Percentiles rank a stretch among this genome's conserved stretches.
Evolutionary conservation across 1,139 yeast genomes (phyloP).

Genomic region (Debaryomycetaceae sp.): DNA sequence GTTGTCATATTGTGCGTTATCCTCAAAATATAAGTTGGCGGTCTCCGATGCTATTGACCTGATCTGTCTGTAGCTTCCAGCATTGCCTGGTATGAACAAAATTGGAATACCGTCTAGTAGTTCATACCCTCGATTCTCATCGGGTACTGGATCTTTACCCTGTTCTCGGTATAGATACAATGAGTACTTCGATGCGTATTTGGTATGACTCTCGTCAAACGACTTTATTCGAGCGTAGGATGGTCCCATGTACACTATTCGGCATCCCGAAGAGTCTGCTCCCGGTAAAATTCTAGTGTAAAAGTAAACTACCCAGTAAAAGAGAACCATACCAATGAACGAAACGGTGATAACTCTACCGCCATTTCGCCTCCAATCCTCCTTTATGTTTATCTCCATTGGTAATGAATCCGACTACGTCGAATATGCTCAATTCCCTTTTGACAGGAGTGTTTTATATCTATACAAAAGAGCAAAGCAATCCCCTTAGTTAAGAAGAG

Average conservation of each 20-base stretch:
- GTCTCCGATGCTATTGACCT: conserved; percentile 87
- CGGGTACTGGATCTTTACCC: conserved; percentile 59
- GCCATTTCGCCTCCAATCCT: conserved; percentile 9
- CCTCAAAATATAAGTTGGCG: conserved; percentile 47
- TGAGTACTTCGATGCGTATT: conserved; percentile 75
- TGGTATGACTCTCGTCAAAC: conserved; percentile 68
- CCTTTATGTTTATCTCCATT: conserved; percentile 7
- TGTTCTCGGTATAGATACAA: conserved; percentile 78
- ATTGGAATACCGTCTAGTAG: conserved; percentile 75
- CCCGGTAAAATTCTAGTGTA: conserved; percentile 21
- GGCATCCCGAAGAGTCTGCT: conserved; percentile 44
- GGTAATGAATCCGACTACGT: not conserved
- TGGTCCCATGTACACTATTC: conserved; percentile 69
- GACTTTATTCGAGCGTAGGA: conserved; percentile 70
- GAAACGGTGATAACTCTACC: conserved; percentile 9
- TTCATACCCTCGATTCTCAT: conserved; percentile 30
- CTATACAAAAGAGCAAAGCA: too few species aligned
- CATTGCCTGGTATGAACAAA: conserved; percentile 94
- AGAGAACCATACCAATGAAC: conserved; percentile 14
- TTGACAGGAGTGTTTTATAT: too few species aligned
- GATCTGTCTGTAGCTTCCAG: conserved; percentile 89
- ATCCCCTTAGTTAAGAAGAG: too few species aligned
- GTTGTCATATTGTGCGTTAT: conserved; percentile 19
- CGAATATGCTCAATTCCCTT: too few species aligned
- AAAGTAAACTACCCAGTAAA: conserved; percentile 14